Evolutionary conservation across 441 rosid genomes (phyloP).

Genomic region (Bruguiera hainesii): DNA sequence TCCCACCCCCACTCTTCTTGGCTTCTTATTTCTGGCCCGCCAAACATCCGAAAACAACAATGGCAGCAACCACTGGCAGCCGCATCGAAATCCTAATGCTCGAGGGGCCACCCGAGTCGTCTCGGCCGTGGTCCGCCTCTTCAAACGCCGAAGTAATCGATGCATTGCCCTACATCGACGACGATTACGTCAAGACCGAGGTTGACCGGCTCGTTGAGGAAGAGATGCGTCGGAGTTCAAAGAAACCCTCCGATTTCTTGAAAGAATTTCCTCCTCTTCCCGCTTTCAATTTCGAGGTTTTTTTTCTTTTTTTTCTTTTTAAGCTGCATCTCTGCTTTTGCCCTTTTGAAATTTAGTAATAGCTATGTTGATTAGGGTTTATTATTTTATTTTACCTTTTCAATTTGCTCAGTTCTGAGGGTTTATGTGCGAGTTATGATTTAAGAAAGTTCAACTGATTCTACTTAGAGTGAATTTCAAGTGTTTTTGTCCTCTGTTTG

Average conservation of each 20-base stretch:
- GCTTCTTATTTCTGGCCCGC: too few relatives aligned
- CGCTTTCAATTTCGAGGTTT: slow-evolving; percentile 47
- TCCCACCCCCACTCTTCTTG: too few relatives aligned
- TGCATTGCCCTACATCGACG: slow-evolving; percentile 97
- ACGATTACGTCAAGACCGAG: slow-evolving; percentile 81
- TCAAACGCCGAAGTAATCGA: slow-evolving; percentile 71
- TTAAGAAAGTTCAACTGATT: neutral
- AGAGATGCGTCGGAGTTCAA: slow-evolving; percentile 90
- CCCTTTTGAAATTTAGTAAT: neutral
- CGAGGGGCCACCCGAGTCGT: slow-evolving; percentile 67
- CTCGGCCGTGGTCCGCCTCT: slow-evolving; percentile 64
- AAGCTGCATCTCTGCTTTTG: neutral
- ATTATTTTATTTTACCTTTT: neutral
- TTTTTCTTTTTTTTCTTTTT: too few relatives aligned
- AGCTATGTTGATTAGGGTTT: slow-evolving; percentile 2
- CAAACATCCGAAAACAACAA: slow-evolving; percentile 2
- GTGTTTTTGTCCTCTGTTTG: neutral
- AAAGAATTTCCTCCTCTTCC: slow-evolving; percentile 76
- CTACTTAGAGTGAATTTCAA: neutral
- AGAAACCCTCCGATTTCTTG: slow-evolving; percentile 86
- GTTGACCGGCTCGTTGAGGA: slow-evolving; percentile 87
- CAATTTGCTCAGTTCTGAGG: neutral
- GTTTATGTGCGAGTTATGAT: neutral
- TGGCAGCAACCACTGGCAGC: slow-evolving; percentile 36
- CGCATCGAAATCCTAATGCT: slow-evolving; percentile 70